Base-by-base conservation (phyloP, 2,329 filamentous ascomycete species). In the Colletotrichum siamense region DNA sequence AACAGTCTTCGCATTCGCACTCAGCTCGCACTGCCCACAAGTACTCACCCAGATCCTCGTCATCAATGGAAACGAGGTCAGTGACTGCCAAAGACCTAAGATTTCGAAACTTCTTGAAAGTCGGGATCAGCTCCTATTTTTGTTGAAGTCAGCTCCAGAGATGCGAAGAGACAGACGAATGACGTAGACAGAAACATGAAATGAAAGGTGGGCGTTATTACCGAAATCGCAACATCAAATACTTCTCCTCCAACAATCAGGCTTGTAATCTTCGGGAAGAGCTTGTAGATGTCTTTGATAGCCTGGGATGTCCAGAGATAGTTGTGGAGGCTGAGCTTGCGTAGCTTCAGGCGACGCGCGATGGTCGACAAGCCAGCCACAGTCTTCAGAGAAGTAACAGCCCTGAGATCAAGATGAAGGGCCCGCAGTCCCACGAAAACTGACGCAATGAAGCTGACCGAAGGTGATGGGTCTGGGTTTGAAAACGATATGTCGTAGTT, bases 1-100 rank as follows among this genome's bases (percentile, higher is more conserved):
- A 26, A 26, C 26, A 26, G 26, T 26, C 26, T 26, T 26, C 26
- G 26, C 26, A 26, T 26, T 26, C 26, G 26, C 26, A 26, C 26
- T 26, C 26, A 26, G 26, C 26, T 30, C 39, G 39, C 22, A 22
- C 18, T 12, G 0, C 10, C 9, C 9, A 0, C 6, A 49, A 0
- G n/a, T 0, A 49, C 44, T 22, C 44, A 0, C 10, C 0, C n/a
- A 49, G 44, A 49, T 49, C 44, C 0, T 22, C 44, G 0, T n/a
- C 44, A 0, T 49, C 44, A 8, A 62, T n/a, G 1, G 12, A 18
- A 13, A 32, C 2, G 2, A 24, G 18, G 18, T 32, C 28, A 13
- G 59, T 32, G 2, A 34, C 4, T 0, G 59, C 59, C 2, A 34
- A 13, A n/a, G 7, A n/a, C 28, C 30, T 62, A 1, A 62, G 59